Percentiles rank a stretch among this genome's conserved stretches.
phyloP scores from a whole-genome alignment of 2,329 filamentous ascomycete species.

The Aspergillus sp. region DNA sequence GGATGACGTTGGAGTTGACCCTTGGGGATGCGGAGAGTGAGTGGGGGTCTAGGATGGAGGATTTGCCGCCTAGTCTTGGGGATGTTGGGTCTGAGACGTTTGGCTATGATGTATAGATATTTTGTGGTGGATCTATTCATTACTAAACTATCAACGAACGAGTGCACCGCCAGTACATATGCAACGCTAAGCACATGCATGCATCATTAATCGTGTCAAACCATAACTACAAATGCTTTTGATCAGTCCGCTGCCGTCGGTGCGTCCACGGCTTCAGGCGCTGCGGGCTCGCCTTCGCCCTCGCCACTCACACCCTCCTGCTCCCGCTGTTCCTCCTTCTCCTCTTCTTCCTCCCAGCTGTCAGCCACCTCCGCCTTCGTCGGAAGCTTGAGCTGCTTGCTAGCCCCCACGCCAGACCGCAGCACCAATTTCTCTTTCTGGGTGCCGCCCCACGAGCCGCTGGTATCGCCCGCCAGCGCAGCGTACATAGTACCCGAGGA shows the following conservation, averaged over 20 bases:
- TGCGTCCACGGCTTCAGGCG: background rate
- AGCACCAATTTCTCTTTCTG: constrained; percentile 36
- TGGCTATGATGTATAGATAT: background rate
- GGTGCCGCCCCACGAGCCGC: constrained; percentile 1
- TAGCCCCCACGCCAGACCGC: constrained; percentile 33
- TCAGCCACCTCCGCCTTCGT: constrained; percentile 35
- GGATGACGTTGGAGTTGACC: constrained; percentile 61
- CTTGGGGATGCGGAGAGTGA: constrained; percentile 61
- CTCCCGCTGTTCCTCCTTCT: constrained; percentile 40
- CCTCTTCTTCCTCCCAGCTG: constrained; percentile 48
- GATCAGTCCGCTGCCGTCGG: background rate
- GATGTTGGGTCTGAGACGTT: background rate
- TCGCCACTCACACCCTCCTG: constrained; percentile 23
- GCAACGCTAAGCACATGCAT: background rate
- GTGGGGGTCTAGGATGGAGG: constrained; percentile 61
- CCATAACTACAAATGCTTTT: background rate
- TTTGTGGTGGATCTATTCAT: background rate
- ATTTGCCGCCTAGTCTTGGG: constrained; percentile 55
- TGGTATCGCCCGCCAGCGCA: constrained; percentile 26
- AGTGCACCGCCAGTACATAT: too few relatives aligned
- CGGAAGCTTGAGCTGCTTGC: constrained; percentile 27
- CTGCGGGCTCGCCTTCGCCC: background rate
- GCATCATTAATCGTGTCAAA: background rate
- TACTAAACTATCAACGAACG: too few relatives aligned
- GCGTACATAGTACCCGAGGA: constrained; percentile 30